Conservation (phyloP, 2,329 filamentous ascomycete genomes). For the Penicillium sp. region DNA sequence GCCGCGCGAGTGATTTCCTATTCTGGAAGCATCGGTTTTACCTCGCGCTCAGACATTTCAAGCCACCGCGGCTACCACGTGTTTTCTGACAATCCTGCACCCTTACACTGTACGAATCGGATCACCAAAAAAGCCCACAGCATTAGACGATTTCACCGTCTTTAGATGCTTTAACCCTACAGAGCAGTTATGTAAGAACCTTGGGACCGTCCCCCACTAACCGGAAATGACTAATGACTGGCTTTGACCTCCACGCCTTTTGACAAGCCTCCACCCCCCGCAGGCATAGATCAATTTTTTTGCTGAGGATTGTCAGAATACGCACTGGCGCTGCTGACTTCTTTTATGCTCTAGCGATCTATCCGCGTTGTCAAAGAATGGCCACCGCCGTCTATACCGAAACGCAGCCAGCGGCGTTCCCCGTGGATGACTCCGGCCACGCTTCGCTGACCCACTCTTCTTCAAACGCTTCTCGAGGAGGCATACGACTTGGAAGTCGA, state of each 20-base stretch:
- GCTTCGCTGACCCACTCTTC: not conserved
- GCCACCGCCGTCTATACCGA: conserved; percentile 1
- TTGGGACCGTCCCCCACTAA: not conserved
- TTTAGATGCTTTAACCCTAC: not conserved
- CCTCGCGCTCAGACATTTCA: not conserved
- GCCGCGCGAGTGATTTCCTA: not conserved
- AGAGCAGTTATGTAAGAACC: not conserved
- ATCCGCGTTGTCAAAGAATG: conserved; percentile 1
- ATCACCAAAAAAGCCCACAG: not conserved
- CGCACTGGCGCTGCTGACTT: not conserved
- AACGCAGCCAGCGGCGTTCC: not conserved
- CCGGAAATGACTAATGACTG: not conserved
- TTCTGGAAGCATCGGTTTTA: not conserved
- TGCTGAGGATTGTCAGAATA: not conserved
- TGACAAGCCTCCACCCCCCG: not conserved
- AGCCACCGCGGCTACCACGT: not conserved
- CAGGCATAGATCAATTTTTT: not conserved
- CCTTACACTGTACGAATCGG: no score
- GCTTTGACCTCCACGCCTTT: not conserved
- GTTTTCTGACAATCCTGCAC: not conserved
- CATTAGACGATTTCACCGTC: not conserved
- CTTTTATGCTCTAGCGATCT: not conserved
- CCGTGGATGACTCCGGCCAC: conserved; percentile 7
- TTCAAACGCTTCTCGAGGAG: not conserved
- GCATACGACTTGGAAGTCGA: not conserved